Percentiles rank a stretch among this genome's conserved stretches.
These are phyloP conservation scores for Medicago lupulina DNA, from an alignment of 306 rosid genomes.

Conservation along the genomic window DNA sequence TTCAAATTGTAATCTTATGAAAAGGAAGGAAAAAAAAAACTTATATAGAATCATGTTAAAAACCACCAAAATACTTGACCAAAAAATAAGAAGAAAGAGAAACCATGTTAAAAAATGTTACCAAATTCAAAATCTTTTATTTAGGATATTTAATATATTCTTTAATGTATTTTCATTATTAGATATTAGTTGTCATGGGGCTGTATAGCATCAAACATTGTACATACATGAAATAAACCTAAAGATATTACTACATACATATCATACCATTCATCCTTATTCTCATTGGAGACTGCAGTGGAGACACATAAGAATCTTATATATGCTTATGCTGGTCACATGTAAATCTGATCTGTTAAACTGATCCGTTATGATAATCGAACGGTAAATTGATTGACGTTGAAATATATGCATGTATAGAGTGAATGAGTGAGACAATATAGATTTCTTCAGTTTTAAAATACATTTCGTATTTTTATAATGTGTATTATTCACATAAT, in stretches of 20 bases:
- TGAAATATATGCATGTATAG: background rate
- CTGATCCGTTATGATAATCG: background rate
- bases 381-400: background rate
- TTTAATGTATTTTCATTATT: background rate
- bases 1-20: background rate
- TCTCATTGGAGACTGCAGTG: background rate
- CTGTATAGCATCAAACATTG: background rate
- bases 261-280: background rate
- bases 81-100: no score
- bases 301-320: background rate
- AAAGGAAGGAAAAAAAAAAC: background rate
- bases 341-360: background rate
- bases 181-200: conserved; percentile 28
- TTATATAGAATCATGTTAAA: background rate
- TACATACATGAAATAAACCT: conserved; percentile 28
- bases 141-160: background rate
- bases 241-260: conserved; percentile 6
- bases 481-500: no score
- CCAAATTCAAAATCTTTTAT: background rate
- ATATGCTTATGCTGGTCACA: background rate
- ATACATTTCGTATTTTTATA: no score
- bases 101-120: background rate
- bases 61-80: no score
- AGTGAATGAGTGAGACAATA: no score
- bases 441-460: no score